Conservation (phyloP, 306 rosid species). For the Pueraria montana region DNA sequence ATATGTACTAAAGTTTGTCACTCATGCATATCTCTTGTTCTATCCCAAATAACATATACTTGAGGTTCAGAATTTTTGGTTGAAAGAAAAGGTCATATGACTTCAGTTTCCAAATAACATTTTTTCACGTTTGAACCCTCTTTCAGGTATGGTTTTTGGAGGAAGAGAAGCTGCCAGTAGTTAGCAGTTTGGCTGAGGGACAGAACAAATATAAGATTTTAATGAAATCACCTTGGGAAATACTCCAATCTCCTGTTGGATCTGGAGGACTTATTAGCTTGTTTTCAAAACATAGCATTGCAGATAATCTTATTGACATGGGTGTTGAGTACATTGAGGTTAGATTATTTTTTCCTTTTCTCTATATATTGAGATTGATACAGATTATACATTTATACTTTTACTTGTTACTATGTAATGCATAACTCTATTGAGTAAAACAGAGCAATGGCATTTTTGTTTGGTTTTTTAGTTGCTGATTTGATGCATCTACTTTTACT, state of each 20-base stretch:
- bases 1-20: slow-evolving; percentile 21
- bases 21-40: slow-evolving; percentile 22
- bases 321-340: slow-evolving; percentile 91
- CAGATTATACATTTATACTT: neutral
- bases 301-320: slow-evolving; percentile 64
- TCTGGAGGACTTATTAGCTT: slow-evolving; percentile 83
- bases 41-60: slow-evolving; percentile 30
- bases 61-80: slow-evolving; percentile 11
- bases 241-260: slow-evolving; percentile 86
- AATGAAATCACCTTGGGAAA: slow-evolving; percentile 97
- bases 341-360: slow-evolving; percentile 41
- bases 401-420: neutral
- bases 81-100: slow-evolving; percentile 19
- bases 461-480: neutral
- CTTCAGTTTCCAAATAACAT: slow-evolving; percentile 26
- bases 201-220: slow-evolving; percentile 69
- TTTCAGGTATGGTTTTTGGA: slow-evolving; percentile 83
- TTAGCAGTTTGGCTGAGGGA: slow-evolving; percentile 67
- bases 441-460: neutral
- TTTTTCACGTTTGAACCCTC: slow-evolving; percentile 28
- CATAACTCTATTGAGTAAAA: slow-evolving; percentile 7
- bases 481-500: slow-evolving; percentile 22
- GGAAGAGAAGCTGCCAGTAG: slow-evolving; percentile 93
- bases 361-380: slow-evolving; percentile 9
- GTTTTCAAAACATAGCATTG: slow-evolving; percentile 70